phyloP scores from a whole-genome alignment of 768 basidiomycete species.

The Leccinum longicurvipes region DNA sequence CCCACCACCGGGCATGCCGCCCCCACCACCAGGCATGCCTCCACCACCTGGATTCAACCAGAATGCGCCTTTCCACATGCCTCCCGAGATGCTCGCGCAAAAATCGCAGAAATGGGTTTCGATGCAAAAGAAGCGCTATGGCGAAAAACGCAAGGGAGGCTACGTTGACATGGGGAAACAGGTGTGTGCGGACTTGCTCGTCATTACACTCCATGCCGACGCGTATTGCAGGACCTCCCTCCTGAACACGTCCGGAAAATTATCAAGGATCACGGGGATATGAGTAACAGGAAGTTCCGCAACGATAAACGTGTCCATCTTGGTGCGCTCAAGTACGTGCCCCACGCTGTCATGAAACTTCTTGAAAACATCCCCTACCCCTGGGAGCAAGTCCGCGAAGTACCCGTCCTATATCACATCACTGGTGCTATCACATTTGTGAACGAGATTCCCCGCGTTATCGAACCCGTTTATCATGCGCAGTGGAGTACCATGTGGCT shows the following conservation, averaged over 20 bases:
- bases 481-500: constrained; percentile 99
- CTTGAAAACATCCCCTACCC: constrained; percentile 97
- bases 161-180: constrained; percentile 93
- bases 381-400: constrained; percentile 99
- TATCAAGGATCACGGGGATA: constrained; percentile 99
- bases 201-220: neutral
- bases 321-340: constrained; percentile 96
- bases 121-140: constrained; percentile 90
- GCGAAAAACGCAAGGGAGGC: constrained; percentile 85
- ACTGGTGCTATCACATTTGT: constrained; percentile 99
- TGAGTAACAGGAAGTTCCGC: constrained; percentile 98
- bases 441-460: constrained; percentile 94
- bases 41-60: constrained; percentile 33
- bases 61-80: constrained; percentile 42
- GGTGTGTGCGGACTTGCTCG: constrained; percentile 42
- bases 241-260: constrained; percentile 99
- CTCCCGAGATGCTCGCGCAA: constrained; percentile 72
- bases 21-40: constrained; percentile 41
- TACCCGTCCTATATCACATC: constrained; percentile 97
- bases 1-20: constrained; percentile 43
- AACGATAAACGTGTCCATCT: constrained; percentile 99
- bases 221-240: constrained; percentile 70
- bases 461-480: constrained; percentile 97
- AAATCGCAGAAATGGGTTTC: constrained; percentile 97
- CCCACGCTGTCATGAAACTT: constrained; percentile 98